Conservation (phyloP, 257 asterid genomes). For the Rubia yunnanensis region DNA sequence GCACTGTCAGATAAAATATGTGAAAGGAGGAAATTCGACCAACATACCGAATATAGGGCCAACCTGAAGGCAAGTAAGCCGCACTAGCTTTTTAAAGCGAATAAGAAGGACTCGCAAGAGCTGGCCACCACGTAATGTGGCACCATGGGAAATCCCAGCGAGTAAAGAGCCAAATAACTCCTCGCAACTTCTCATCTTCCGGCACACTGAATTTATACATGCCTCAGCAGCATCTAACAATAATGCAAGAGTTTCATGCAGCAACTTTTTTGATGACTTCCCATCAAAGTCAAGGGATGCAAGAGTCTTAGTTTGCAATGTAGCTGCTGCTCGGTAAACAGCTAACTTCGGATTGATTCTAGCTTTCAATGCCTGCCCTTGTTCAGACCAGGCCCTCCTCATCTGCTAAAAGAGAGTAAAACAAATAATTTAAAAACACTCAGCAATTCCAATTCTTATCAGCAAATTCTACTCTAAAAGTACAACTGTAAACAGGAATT, state of each 20-base stretch:
- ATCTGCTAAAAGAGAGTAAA: constrained; percentile 42
- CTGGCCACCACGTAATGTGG: constrained; percentile 82
- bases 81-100: constrained; percentile 83
- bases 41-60: constrained; percentile 17
- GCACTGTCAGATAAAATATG: not conserved
- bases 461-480: constrained; percentile 6
- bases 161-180: constrained; percentile 86
- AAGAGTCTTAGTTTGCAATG: constrained; percentile 65
- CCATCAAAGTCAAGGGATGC: constrained; percentile 73
- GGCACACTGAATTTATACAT: constrained; percentile 76
- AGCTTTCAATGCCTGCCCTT: constrained; percentile 76
- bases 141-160: constrained; percentile 83
- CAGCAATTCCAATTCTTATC: constrained; percentile 8
- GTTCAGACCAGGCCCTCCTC: constrained; percentile 88
- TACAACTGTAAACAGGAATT: not conserved
- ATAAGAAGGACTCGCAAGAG: constrained; percentile 80
- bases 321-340: constrained; percentile 79
- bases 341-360: constrained; percentile 75
- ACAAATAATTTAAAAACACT: constrained; percentile 18
- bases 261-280: constrained; percentile 77
- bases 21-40: constrained; percentile 6
- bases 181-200: constrained; percentile 87
- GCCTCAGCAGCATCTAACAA: constrained; percentile 85
- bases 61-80: constrained; percentile 87
- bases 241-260: constrained; percentile 85